phyloP scores from a whole-genome alignment of 257 asterid species.

The Scutellaria barbata region DNA sequence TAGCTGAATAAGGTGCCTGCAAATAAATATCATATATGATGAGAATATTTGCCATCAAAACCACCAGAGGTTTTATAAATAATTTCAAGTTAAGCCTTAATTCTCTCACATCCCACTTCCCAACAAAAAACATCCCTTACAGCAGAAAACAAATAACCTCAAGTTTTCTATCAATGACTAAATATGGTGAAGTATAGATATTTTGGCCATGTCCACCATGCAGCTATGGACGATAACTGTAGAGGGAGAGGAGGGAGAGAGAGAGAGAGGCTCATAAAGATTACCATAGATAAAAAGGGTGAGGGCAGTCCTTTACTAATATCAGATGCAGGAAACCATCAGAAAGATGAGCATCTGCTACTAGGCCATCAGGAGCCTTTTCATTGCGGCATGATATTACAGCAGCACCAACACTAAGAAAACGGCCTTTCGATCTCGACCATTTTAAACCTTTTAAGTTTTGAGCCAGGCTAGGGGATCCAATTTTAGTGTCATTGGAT shows the following conservation, averaged over 20 bases:
- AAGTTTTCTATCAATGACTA: too few relatives aligned
- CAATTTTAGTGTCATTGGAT: slow-evolving; percentile 38
- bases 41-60: slow-evolving; percentile 4
- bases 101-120: not conserved
- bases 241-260: not conserved
- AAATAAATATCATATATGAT: slow-evolving; percentile 15
- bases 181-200: not conserved
- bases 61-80: not conserved
- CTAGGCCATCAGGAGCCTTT: slow-evolving; percentile 94
- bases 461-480: slow-evolving; percentile 39
- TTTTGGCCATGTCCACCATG: not conserved
- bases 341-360: slow-evolving; percentile 96
- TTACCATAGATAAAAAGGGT: slow-evolving; percentile 77
- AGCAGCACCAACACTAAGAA: slow-evolving; percentile 90
- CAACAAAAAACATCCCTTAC: not conserved
- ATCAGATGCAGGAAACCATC: slow-evolving; percentile 92
- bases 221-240: not conserved
- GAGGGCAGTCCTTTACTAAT: slow-evolving; percentile 86
- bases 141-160: too few relatives aligned
- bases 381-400: slow-evolving; percentile 95
- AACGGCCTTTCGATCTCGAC: slow-evolving; percentile 75
- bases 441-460: slow-evolving; percentile 60
- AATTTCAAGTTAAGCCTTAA: not conserved
- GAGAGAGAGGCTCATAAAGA: slow-evolving; percentile 17
- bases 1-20: slow-evolving; percentile 95